Evolutionary conservation across 305 asterid genomes (phyloP).

Genomic region (Solanum hybrid): DNA sequence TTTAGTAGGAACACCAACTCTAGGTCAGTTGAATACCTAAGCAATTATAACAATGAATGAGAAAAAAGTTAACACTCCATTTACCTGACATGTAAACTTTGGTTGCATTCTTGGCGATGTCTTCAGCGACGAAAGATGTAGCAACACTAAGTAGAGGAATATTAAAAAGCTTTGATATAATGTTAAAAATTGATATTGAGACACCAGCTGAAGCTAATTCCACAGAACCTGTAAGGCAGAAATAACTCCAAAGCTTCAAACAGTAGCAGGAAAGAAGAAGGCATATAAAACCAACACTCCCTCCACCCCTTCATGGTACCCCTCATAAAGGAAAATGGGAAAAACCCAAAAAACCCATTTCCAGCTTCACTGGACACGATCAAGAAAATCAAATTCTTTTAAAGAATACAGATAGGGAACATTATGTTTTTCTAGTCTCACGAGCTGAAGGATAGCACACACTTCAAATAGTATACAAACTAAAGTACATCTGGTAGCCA

Average conservation of each 20-base stretch:
- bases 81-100: constrained; percentile 46
- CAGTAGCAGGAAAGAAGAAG: not conserved
- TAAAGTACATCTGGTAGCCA: not conserved
- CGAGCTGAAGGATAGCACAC: not conserved
- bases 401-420: not conserved
- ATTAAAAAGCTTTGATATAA: constrained; percentile 76
- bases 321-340: not conserved
- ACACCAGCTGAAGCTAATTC: constrained; percentile 97
- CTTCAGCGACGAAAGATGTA: constrained; percentile 97
- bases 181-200: constrained; percentile 78
- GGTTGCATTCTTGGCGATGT: constrained; percentile 56
- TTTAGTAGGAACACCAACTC: not conserved
- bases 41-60: not conserved
- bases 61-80: not conserved
- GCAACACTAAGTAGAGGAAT: constrained; percentile 92
- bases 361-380: not conserved
- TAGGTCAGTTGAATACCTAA: not conserved
- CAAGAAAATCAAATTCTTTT: not conserved
- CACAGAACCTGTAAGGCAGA: constrained; percentile 54
- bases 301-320: not conserved
- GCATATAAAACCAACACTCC: not conserved
- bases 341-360: not conserved
- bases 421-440: not conserved
- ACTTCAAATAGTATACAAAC: not conserved
- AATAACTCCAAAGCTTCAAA: not conserved